phyloP scores from a whole-genome alignment of 768 basidiomycete genomes.

The Calocybe gangraenosa region DNA sequence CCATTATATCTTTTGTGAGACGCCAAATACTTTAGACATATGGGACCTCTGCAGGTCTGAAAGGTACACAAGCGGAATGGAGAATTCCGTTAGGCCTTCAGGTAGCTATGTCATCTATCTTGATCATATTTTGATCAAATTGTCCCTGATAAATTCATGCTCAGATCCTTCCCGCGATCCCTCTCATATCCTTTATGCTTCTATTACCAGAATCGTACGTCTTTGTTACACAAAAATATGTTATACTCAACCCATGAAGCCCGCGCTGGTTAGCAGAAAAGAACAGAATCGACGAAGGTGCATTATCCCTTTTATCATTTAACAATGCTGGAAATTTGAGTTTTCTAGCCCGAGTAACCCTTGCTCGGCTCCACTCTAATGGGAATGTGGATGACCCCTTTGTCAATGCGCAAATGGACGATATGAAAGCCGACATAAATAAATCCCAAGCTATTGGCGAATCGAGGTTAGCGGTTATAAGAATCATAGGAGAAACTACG shows the following conservation, averaged over 20 bases:
- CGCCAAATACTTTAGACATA: conserved; percentile 26
- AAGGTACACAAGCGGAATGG: conserved; percentile 40
- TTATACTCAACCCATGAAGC: conserved; percentile 10
- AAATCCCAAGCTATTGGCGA: conserved; percentile 33
- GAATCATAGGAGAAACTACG: neutral
- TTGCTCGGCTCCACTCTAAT: conserved; percentile 50
- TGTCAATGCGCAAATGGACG: conserved; percentile 42
- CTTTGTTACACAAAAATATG: neutral
- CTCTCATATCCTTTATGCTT: conserved; percentile 45
- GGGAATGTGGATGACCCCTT: conserved; percentile 44
- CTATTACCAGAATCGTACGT: conserved; percentile 47
- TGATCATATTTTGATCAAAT: neutral
- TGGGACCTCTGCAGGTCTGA: conserved; percentile 34
- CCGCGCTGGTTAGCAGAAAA: conserved; percentile 54
- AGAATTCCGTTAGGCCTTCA: conserved; percentile 44
- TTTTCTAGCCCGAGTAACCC: conserved; percentile 26
- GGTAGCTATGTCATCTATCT: conserved; percentile 15
- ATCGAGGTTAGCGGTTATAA: conserved; percentile 25
- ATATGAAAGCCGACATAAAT: conserved; percentile 35
- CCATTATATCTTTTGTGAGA: too few species aligned
- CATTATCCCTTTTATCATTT: neutral
- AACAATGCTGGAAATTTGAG: neutral
- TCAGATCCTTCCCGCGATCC: conserved; percentile 42
- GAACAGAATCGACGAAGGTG: conserved; percentile 43
- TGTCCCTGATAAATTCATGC: neutral